Percentiles rank a stretch among this genome's conserved stretches.
Conservation (phyloP, 2,329 filamentous ascomycete species). For the Parastagonospora avenae region DNA sequence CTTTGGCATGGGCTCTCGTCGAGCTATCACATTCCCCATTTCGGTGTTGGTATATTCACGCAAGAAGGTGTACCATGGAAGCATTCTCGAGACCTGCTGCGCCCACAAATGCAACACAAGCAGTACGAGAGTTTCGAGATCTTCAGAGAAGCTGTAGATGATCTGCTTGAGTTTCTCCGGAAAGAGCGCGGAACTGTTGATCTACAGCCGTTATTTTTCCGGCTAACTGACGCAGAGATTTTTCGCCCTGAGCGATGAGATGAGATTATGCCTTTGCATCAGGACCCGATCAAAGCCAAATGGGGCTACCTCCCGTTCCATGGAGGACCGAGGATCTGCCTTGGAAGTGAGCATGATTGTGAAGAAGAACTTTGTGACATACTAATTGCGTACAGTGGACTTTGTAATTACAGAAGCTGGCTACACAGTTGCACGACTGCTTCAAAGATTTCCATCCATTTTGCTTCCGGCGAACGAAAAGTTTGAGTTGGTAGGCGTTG, state of each 20-base stretch:
- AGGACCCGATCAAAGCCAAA: conserved; percentile 16
- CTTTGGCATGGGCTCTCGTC: conserved; percentile 45
- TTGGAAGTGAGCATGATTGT: conserved; percentile 17
- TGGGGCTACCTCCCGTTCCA: conserved; percentile 32
- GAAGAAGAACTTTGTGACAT: background rate
- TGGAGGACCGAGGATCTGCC: conserved; percentile 23
- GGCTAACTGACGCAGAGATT: conserved; percentile 53
- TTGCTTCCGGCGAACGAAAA: conserved; percentile 17
- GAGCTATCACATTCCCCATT: conserved; percentile 43
- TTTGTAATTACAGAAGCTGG: conserved; percentile 27
- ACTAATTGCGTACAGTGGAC: conserved; percentile 11
- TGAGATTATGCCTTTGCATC: conserved; percentile 24
- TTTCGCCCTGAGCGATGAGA: background rate
- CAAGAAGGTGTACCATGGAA: conserved; percentile 31
- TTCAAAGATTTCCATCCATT: conserved; percentile 26
- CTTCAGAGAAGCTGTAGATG: conserved; percentile 62
- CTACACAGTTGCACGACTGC: conserved; percentile 18
- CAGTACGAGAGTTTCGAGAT: conserved; percentile 57
- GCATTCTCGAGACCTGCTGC: conserved; percentile 50
- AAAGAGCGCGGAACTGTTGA: conserved; percentile 55
- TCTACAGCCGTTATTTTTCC: conserved; percentile 67
- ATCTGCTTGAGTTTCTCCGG: conserved; percentile 61
- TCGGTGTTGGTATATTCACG: conserved; percentile 45
- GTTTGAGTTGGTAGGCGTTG: conserved; percentile 17
- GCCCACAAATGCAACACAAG: conserved; percentile 54